Percentiles rank a stretch among this genome's conserved stretches.
These are phyloP conservation scores for Tricholoma matsutake DNA, from an alignment of 768 basidiomycete genomes.

Conservation along the genomic window DNA sequence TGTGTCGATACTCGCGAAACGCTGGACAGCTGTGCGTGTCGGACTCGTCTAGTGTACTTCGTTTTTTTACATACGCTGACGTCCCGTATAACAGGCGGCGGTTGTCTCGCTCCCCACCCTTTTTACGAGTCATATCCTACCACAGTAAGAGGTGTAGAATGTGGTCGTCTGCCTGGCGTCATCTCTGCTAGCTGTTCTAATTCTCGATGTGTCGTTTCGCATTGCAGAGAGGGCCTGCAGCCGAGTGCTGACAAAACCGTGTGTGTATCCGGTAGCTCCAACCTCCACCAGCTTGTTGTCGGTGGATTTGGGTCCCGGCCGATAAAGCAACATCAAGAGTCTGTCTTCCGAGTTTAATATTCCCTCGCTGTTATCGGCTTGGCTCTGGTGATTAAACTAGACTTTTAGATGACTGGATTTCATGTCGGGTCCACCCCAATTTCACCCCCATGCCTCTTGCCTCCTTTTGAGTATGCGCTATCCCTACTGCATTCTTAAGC, in stretches of 20 bases:
- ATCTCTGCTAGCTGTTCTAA: constrained; percentile 2
- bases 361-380: neutral
- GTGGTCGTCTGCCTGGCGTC: constrained; percentile 16
- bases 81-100: constrained; percentile 10
- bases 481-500: too few relatives aligned
- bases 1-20: constrained; percentile 13
- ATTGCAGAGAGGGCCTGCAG: constrained; percentile 8
- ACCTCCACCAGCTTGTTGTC: neutral
- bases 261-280: constrained; percentile 8
- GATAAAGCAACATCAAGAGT: neutral
- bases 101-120: constrained; percentile 16
- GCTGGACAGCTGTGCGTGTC: constrained; percentile 14
- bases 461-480: too few relatives aligned
- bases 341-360: neutral
- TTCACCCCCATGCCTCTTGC: too few relatives aligned
- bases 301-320: neutral
- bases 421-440: too few relatives aligned
- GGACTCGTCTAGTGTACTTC: neutral
- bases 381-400: too few relatives aligned
- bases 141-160: constrained; percentile 24
- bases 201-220: constrained; percentile 11
- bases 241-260: constrained; percentile 7
- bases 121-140: constrained; percentile 19
- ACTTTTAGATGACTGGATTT: too few relatives aligned
- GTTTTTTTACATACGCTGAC: neutral